Base-by-base conservation (phyloP, 176 grass and related monocot genomes). In the Eleusine indica region DNA sequence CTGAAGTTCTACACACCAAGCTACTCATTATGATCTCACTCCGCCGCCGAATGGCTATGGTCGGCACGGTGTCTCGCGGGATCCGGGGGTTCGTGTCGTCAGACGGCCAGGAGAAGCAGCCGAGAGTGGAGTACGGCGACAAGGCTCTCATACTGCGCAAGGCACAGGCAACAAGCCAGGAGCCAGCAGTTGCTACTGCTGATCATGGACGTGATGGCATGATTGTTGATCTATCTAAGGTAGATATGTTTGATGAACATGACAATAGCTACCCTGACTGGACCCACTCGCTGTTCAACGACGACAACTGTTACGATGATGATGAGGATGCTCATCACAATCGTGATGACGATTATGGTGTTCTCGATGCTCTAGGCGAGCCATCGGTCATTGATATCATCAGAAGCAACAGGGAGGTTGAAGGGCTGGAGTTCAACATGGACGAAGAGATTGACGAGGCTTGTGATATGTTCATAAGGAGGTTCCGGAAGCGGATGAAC, bases 381-480 rank as follows among this genome's bases (percentile, higher is more conserved):
- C 73, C 4, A 0, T 95, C 91, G 4, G 86, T 95, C 10, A 92
- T 98, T 5, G 93, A 99, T 15, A 46, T 99, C 54, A 92, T 99
- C 60, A 93, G 80, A 81, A 90, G 70, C 54, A 85, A 75, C 43
- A 77, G 87, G 68, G 85, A 95, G 38, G 83, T 77, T 4, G 82
- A 89, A 49, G 91, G 91, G 0, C 30, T 92, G 39, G 89, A 93
- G 70, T 99, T 96, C 70, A 89, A 83, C 32, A 53, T 96, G 44
- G 93, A 96, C 37, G 89, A 94, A 1, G 87, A 96, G 64, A 99
- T 96, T 41, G 89, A 99, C 49, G 87, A 94, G 46, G 93, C 87
- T 1, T 94, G 91, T 0, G 96, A 90, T 35, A 83, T 96, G 74
- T 99, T 92, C 86, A 99, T 99, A 25, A 87, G 22, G 78, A 88